phyloP scores from a whole-genome alignment of 495 filamentous ascomycete species.

The Penicillium longicatenatum region DNA sequence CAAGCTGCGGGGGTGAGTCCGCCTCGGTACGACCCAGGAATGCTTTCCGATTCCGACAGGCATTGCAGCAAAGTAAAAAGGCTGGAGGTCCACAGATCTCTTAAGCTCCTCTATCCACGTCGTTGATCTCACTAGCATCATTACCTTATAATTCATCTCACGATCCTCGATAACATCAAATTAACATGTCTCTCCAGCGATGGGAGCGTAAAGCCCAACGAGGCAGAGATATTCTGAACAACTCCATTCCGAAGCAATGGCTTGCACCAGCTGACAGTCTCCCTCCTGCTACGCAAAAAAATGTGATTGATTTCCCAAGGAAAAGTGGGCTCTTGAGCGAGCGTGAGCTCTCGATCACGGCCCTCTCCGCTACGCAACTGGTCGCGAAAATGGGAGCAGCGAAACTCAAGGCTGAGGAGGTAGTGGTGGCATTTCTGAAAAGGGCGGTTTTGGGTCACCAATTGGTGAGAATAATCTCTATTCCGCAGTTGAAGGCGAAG shows the following conservation, averaged over 20 bases:
- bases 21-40: conserved; percentile 1
- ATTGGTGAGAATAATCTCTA: conserved; percentile 32
- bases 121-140: background rate
- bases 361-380: conserved; percentile 54
- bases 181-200: conserved; percentile 27
- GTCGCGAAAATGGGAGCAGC: conserved; percentile 49
- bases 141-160: background rate
- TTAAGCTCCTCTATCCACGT: background rate
- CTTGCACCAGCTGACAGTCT: conserved; percentile 31
- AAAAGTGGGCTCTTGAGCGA: conserved; percentile 51
- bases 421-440: conserved; percentile 63
- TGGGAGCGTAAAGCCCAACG: conserved; percentile 40
- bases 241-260: conserved; percentile 46
- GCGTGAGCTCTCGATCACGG: conserved; percentile 61
- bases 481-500: too few relatives aligned
- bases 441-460: conserved; percentile 62
- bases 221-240: conserved; percentile 34
- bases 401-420: conserved; percentile 55
- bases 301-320: conserved; percentile 45
- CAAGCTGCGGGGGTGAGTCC: conserved; percentile 8
- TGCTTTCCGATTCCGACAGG: conserved; percentile 5
- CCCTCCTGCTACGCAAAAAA: conserved; percentile 32
- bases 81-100: background rate
- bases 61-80: background rate
- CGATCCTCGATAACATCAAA: background rate